Conservation (phyloP, 352 stramenopile species). For the Globisporangium splendens region DNA sequence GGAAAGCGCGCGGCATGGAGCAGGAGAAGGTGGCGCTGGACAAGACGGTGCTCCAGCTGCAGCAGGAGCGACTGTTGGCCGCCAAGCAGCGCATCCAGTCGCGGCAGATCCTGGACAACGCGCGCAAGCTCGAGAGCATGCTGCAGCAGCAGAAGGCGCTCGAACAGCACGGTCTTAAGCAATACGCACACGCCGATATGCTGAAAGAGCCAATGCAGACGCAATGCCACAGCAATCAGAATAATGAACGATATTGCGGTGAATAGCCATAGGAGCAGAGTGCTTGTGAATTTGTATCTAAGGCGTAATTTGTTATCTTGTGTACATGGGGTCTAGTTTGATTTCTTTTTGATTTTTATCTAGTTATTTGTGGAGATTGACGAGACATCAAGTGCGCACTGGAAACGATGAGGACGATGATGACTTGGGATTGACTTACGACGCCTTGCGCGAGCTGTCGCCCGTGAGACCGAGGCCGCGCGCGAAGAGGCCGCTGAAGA, state of each 20-base stretch:
- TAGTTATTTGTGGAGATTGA: too few relatives aligned
- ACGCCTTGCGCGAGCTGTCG: background rate
- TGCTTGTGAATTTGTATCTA: too few relatives aligned
- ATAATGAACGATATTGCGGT: too few relatives aligned
- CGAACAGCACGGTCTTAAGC: conserved; percentile 8
- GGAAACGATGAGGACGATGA: too few relatives aligned
- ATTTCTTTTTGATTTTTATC: too few relatives aligned
- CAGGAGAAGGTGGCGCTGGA: conserved; percentile 49
- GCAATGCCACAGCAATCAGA: background rate
- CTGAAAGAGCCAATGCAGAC: background rate
- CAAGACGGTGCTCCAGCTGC: conserved; percentile 43
- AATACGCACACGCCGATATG: background rate
- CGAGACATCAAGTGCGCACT: too few relatives aligned
- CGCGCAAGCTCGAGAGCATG: conserved; percentile 58
- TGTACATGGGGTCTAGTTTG: too few relatives aligned
- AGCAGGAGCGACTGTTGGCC: conserved; percentile 65
- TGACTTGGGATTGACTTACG: background rate
- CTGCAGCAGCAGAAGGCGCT: conserved; percentile 48
- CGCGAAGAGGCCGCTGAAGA: conserved; percentile 43
- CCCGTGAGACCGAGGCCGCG: conserved; percentile 7
- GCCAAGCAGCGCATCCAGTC: conserved; percentile 76
- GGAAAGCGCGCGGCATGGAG: conserved; percentile 29
- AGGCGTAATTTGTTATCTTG: too few relatives aligned
- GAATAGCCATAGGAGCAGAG: too few relatives aligned
- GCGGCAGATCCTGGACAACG: conserved; percentile 66